Percentiles rank a stretch among this genome's conserved stretches.
Evolutionary conservation across 306 rosid genomes (phyloP).

Genomic region (Sechiopsis laciniata): DNA sequence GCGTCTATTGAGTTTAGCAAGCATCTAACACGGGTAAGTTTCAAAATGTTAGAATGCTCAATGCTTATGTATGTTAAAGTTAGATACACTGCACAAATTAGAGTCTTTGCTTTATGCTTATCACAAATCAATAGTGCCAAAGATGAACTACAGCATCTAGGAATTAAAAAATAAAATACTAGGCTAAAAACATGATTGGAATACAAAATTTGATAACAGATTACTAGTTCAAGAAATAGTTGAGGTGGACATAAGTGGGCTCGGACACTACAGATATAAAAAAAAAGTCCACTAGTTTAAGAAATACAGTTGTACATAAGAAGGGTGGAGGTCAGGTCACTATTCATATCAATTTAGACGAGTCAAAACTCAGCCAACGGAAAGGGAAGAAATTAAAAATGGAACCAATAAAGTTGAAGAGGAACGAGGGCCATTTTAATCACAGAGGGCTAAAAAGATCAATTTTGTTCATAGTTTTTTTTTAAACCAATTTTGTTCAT

Average conservation of each 20-base stretch:
- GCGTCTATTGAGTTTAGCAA: too few relatives aligned
- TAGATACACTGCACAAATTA: not conserved
- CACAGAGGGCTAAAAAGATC: not conserved
- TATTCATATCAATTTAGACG: not conserved
- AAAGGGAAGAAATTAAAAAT: constrained; percentile 14
- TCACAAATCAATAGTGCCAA: too few relatives aligned
- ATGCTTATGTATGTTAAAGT: not conserved
- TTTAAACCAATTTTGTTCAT: not conserved
- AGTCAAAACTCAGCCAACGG: not conserved
- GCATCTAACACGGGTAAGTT: not conserved
- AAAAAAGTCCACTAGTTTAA: too few relatives aligned
- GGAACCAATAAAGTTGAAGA: constrained; percentile 13
- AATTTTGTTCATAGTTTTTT: too few relatives aligned
- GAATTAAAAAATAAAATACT: not conserved
- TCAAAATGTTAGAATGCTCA: not conserved
- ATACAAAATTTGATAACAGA: not conserved
- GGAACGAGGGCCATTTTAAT: not conserved
- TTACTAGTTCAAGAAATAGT: not conserved
- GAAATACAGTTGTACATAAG: not conserved
- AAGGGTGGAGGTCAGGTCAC: not conserved
- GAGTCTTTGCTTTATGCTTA: too few relatives aligned
- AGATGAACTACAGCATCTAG: not conserved
- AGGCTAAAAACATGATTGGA: not conserved
- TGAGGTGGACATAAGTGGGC: too few relatives aligned
- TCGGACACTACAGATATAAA: too few relatives aligned